Conservation (phyloP, 176 grass and related monocot species). For the Musa itinerans region DNA sequence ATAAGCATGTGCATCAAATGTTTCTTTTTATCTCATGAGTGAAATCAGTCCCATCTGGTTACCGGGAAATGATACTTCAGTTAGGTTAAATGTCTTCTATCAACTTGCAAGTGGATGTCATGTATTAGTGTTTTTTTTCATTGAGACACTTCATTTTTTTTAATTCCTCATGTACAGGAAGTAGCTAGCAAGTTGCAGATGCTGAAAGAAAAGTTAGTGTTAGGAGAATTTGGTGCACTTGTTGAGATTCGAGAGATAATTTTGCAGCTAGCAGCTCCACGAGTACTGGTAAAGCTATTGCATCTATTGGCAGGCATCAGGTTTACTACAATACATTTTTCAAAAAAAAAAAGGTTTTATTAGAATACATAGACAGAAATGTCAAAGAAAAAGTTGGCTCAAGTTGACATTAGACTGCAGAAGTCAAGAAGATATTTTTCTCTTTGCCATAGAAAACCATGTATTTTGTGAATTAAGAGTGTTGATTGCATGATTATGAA, state of each 20-base stretch:
- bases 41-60: no score
- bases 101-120: neutral
- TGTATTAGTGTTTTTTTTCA: neutral
- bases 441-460: neutral
- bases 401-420: neutral
- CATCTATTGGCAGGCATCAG: neutral
- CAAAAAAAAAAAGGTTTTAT: neutral
- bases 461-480: neutral
- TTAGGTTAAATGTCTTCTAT: constrained; percentile 18
- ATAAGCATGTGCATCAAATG: no score
- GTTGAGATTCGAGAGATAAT: constrained; percentile 55
- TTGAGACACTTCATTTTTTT: neutral
- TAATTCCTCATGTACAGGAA: constrained; percentile 42
- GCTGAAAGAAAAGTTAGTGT: constrained; percentile 52
- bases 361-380: neutral
- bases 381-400: neutral
- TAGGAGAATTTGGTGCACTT: constrained; percentile 66
- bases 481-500: neutral
- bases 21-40: no score
- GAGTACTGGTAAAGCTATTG: constrained; percentile 46
- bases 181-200: constrained; percentile 52
- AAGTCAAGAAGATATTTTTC: neutral
- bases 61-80: neutral
- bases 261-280: constrained; percentile 56
- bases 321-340: neutral